These are phyloP conservation scores for Phytopythium boreale DNA, from an alignment of 352 stramenopile genomes.

Conservation along the genomic window DNA sequence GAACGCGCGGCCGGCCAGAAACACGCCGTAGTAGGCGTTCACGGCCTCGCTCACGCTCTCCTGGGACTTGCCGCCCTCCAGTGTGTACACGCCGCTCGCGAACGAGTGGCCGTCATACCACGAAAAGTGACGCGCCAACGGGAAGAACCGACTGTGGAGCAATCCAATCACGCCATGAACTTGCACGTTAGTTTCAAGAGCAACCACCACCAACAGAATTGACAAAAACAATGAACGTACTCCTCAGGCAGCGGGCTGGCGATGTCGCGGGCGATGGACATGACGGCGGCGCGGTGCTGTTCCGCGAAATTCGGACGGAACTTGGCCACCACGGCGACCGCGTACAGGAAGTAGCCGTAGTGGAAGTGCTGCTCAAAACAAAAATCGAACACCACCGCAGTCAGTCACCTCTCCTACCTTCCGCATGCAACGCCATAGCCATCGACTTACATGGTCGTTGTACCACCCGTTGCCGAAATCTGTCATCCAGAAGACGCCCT, in stretches of 20 bases:
- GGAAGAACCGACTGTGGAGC: conserved; percentile 70
- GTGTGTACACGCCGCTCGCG: conserved; percentile 93
- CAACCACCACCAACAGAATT: background rate
- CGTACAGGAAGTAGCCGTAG: conserved; percentile 93
- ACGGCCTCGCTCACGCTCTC: conserved; percentile 96
- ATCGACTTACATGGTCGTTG: conserved; percentile 80
- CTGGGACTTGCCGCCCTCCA: conserved; percentile 95
- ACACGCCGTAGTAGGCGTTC: conserved; percentile 98
- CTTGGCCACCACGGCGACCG: conserved; percentile 76
- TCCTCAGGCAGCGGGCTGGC: conserved; percentile 57
- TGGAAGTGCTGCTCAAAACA: conserved; percentile 90
- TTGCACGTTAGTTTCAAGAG: background rate
- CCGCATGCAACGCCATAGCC: background rate
- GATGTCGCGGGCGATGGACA: conserved; percentile 78
- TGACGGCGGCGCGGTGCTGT: conserved; percentile 70
- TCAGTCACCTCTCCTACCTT: background rate
- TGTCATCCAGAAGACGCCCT: conserved; percentile 85
- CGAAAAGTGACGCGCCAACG: conserved; percentile 93
- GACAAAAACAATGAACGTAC: conserved; percentile 28
- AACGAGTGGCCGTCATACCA: conserved; percentile 98
- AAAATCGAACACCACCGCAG: conserved; percentile 6
- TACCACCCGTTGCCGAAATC: conserved; percentile 94
- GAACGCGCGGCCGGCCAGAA: conserved; percentile 85
- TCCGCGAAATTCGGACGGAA: conserved; percentile 68
- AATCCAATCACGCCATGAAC: conserved; percentile 1